These are phyloP conservation scores for Candida maris DNA, from an alignment of 805 yeast species.

Conservation along the genomic window DNA sequence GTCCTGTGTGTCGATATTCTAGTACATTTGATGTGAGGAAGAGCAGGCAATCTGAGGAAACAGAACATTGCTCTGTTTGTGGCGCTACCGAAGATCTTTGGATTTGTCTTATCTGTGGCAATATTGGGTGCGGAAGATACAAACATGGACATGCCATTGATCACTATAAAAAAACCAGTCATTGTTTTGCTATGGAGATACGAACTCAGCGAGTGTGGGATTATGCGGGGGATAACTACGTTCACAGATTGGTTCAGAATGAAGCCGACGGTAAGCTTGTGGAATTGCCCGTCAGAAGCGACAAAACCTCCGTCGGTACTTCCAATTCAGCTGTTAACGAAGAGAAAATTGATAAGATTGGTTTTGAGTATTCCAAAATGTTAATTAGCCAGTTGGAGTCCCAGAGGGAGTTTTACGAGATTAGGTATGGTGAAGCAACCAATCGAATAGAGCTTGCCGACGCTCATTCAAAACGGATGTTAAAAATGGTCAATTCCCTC, in stretches of 20 bases:
- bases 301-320: slow-evolving; percentile 11
- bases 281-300: slow-evolving; percentile 51
- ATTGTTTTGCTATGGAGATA: slow-evolving; percentile 89
- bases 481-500: slow-evolving; percentile 19
- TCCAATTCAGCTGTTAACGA: slow-evolving; percentile 20
- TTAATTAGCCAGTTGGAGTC: slow-evolving; percentile 78
- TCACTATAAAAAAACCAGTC: slow-evolving; percentile 74
- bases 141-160: slow-evolving; percentile 81
- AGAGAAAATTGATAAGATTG: slow-evolving; percentile 52
- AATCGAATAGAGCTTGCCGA: slow-evolving; percentile 16
- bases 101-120: slow-evolving; percentile 89
- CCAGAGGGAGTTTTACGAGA: slow-evolving; percentile 79
- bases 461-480: slow-evolving; percentile 28
- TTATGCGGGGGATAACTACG: slow-evolving; percentile 86
- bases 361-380: slow-evolving; percentile 76
- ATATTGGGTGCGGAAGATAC: slow-evolving; percentile 89
- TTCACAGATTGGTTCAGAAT: slow-evolving; percentile 79
- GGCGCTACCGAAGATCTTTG: slow-evolving; percentile 61
- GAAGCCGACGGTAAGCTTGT: slow-evolving; percentile 88
- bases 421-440: slow-evolving; percentile 35
- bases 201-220: slow-evolving; percentile 89
- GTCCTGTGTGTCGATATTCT: slow-evolving; percentile 88
- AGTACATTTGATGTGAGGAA: slow-evolving; percentile 30
- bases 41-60: slow-evolving; percentile 26
- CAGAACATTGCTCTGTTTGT: slow-evolving; percentile 54